Percentiles rank a stretch among this genome's conserved stretches.
Conservation (phyloP, 805 yeast species). For the Priceomyces haplophilus region DNA sequence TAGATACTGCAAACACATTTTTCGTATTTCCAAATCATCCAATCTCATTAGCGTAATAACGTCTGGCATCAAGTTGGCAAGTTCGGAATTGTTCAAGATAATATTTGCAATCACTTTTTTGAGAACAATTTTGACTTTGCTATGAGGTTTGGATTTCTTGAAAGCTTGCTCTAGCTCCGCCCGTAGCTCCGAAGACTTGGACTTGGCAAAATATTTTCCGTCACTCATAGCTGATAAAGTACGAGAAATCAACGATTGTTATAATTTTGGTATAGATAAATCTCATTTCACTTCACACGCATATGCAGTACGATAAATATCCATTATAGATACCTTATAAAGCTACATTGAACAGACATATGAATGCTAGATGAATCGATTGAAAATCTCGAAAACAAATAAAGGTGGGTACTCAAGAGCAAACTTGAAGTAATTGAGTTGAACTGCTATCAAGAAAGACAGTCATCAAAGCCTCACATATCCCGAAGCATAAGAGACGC, state of each 20-base stretch:
- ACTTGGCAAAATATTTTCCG: constrained; percentile 36
- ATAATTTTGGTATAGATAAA: background rate
- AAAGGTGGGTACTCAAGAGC: too few relatives aligned
- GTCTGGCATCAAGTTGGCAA: constrained; percentile 65
- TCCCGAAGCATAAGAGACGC: constrained; percentile 92
- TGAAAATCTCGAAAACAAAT: too few relatives aligned
- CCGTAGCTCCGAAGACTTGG: constrained; percentile 37
- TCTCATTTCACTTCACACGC: background rate
- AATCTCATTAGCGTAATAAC: constrained; percentile 49
- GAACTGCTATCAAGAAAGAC: too few relatives aligned
- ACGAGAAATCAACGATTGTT: background rate
- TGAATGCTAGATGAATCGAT: too few relatives aligned
- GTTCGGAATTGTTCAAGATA: constrained; percentile 77
- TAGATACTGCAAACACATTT: constrained; percentile 67
- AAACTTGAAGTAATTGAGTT: too few relatives aligned
- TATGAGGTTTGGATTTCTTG: constrained; percentile 40
- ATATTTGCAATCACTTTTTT: constrained; percentile 79
- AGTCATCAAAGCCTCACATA: constrained; percentile 31
- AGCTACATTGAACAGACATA: too few relatives aligned
- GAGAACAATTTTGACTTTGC: constrained; percentile 39
- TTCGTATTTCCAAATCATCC: constrained; percentile 66
- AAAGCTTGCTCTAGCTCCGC: constrained; percentile 43
- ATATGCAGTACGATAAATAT: background rate
- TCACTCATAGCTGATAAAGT: constrained; percentile 28
- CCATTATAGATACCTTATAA: too few relatives aligned